These are phyloP conservation scores for Blepharisma undulans DNA, from an alignment of 169 alveolate genomes.

Conservation along the genomic window DNA sequence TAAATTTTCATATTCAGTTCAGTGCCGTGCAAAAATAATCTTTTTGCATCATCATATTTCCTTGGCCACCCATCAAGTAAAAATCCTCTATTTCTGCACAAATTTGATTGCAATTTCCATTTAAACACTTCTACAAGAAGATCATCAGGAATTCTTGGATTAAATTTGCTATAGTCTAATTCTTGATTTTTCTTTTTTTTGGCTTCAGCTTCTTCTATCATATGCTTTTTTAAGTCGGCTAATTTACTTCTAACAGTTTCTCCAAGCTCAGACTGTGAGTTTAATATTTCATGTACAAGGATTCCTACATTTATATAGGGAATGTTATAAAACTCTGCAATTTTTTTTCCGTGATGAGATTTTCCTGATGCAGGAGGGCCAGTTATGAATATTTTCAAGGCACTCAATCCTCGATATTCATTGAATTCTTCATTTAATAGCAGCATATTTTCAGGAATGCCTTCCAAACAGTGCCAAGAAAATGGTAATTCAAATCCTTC, in stretches of 20 bases:
- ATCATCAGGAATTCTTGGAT: slow-evolving; percentile 62
- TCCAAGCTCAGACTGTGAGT: neutral
- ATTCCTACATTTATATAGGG: slow-evolving; percentile 78
- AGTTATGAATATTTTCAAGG: slow-evolving; percentile 75
- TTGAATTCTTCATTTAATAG: slow-evolving; percentile 84
- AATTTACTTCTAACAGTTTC: slow-evolving; percentile 33
- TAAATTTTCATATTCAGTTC: neutral
- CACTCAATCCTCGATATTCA: slow-evolving; percentile 74
- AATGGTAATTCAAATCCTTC: slow-evolving; percentile 76
- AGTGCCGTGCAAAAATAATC: slow-evolving; percentile 62
- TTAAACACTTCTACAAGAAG: slow-evolving; percentile 53
- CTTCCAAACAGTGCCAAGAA: slow-evolving; percentile 86
- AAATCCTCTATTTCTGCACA: slow-evolving; percentile 85
- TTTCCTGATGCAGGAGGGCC: slow-evolving; percentile 94
- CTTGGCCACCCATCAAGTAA: slow-evolving; percentile 90
- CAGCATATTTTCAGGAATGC: slow-evolving; percentile 75
- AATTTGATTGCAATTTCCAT: slow-evolving; percentile 66
- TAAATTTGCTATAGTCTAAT: slow-evolving; percentile 56
- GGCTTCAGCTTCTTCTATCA: slow-evolving; percentile 50
- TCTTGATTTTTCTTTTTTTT: slow-evolving; percentile 62
- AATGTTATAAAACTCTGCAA: slow-evolving; percentile 80
- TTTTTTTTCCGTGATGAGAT: slow-evolving; percentile 64
- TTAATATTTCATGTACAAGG: slow-evolving; percentile 53
- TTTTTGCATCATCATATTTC: slow-evolving; percentile 71
- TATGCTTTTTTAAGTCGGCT: slow-evolving; percentile 59